Evolutionary conservation across 2,329 filamentous ascomycete genomes (phyloP).

Genomic region (Xylaria digitata): DNA sequence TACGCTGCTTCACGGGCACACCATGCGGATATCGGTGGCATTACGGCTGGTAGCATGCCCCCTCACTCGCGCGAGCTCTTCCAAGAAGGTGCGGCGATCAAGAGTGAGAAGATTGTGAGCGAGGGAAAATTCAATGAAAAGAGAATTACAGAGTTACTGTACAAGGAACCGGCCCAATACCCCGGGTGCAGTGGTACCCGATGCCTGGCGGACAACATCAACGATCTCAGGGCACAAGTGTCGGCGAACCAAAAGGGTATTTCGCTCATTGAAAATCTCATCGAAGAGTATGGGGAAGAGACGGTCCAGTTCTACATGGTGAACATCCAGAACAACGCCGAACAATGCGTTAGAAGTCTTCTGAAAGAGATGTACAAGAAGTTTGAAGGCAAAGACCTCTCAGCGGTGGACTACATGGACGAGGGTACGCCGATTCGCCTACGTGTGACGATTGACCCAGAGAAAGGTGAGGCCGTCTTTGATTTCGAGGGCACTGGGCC

Average conservation of each 20-base stretch:
- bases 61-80: constrained; percentile 70
- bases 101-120: constrained; percentile 75
- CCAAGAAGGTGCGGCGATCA: constrained; percentile 68
- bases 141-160: constrained; percentile 74
- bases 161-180: constrained; percentile 76
- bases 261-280: constrained; percentile 75
- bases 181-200: constrained; percentile 78
- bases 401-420: constrained; percentile 80
- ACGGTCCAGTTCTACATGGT: constrained; percentile 84
- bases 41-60: constrained; percentile 80
- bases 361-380: constrained; percentile 74
- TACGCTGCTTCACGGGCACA: constrained; percentile 85
- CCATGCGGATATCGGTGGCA: constrained; percentile 84
- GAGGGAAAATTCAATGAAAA: constrained; percentile 79
- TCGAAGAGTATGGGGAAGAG: constrained; percentile 77
- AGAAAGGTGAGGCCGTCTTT: constrained; percentile 78
- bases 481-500: constrained; percentile 80
- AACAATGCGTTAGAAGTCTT: constrained; percentile 74
- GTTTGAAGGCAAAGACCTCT: constrained; percentile 74
- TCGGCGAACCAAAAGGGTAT: constrained; percentile 84
- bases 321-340: constrained; percentile 79
- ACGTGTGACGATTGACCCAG: constrained; percentile 75
- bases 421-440: constrained; percentile 79
- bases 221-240: constrained; percentile 83
- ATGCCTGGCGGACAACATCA: constrained; percentile 80